Conservation (phyloP, 225 moss, liverwort and hornwort genomes). For the Pseudisothecium myosuroides region DNA sequence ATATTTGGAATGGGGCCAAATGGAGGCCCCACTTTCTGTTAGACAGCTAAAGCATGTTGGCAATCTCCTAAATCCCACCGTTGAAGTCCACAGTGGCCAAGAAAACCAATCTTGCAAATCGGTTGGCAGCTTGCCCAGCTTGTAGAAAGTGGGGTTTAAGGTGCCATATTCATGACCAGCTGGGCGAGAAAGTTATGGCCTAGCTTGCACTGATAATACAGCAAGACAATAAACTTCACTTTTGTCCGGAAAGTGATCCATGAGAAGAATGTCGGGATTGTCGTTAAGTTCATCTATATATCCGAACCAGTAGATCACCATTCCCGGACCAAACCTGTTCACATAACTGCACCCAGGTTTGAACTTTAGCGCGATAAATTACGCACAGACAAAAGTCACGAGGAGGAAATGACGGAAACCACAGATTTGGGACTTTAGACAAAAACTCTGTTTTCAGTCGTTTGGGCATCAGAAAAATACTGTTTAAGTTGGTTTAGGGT, state of each 20-base stretch:
- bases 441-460: background rate
- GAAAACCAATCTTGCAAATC: background rate
- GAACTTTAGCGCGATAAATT: background rate
- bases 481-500: background rate
- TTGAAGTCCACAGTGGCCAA: background rate
- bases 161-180: background rate
- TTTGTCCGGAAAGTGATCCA: slow-evolving; percentile 54
- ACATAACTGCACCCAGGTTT: slow-evolving; percentile 44
- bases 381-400: background rate
- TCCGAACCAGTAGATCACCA: slow-evolving; percentile 70
- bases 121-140: background rate
- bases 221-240: slow-evolving; percentile 49
- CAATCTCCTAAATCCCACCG: background rate
- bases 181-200: slow-evolving; percentile 10
- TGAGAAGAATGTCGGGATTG: slow-evolving; percentile 54
- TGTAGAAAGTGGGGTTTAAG: background rate
- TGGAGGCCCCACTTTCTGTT: background rate
- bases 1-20: background rate
- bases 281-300: slow-evolving; percentile 60
- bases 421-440: background rate
- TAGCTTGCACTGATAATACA: slow-evolving; percentile 27
- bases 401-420: background rate
- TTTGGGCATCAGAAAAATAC: background rate
- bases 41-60: background rate
- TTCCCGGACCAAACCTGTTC: slow-evolving; percentile 67